Base-by-base conservation (phyloP, 352 stramenopile species). In the Pythium rhizo-oryzae region DNA sequence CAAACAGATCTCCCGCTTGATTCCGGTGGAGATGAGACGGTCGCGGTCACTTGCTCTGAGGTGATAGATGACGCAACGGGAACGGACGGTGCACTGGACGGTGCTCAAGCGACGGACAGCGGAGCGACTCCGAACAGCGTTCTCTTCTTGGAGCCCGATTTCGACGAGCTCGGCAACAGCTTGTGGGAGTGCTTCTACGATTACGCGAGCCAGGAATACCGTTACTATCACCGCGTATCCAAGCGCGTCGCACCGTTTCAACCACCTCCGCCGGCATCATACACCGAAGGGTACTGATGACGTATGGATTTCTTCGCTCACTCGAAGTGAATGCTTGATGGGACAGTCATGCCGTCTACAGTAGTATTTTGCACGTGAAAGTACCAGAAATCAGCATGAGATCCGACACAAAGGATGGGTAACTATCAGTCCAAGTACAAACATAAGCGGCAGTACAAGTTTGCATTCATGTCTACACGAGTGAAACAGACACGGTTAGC, bases 161-260 rank as follows among this genome's bases (percentile, higher is more conserved):
- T 81, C 15, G 85, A 91, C 43, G 80, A 79, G 18, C 52, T 77
- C 24, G 82, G 82, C n/a, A 71, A 62, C 16, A 88, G 78, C 62
- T 68, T 91, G 33, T 93, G 85, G 82, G 80, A 87, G 25, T 71
- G 58, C 21, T 93, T 93, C 65, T 93, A 79, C 63, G 85, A 93
- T 66, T 87, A 90, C 51, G 62, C 53, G 5, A 76, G 75, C 44
- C 69, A 75, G 43, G 75, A 85, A 35, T 84, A 90, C 39, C 79
- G 82, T 23, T 87, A 90, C 65, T 91, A 85, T 58, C 82, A 93
- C 53, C 79, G 80, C 15, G 69, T 91, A 18, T 82, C 85, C 18
- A 91, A 93, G 44, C 77, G 82, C 15, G 83, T 93, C 21, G 59
- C 69, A 7, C 50, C 28, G 18, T 62, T 35, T 12, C 24, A 58